Conservation (phyloP, 768 basidiomycete genomes). For the Leucosporidium scottii region DNA sequence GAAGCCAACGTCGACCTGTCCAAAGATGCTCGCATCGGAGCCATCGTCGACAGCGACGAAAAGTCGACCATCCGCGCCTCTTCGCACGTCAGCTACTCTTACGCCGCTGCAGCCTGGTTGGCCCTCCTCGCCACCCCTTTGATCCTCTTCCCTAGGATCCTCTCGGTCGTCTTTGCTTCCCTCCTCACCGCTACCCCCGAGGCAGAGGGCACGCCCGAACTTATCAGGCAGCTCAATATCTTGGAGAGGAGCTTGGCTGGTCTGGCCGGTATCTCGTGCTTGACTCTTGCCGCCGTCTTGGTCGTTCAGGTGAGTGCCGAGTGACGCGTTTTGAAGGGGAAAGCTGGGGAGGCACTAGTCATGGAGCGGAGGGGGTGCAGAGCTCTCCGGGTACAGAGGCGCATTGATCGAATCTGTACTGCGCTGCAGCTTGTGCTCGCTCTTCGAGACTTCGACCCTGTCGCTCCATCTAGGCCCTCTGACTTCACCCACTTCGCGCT, state of each 20-base stretch:
- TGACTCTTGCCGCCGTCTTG: constrained; percentile 7
- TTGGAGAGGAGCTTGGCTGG: constrained; percentile 20
- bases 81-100: constrained; percentile 5
- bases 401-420: no score
- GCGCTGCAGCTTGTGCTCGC: no score
- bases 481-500: no score
- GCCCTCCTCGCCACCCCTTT: constrained; percentile 13
- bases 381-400: no score
- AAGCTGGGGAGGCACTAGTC: no score
- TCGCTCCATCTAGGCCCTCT: no score
- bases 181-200: constrained; percentile 17
- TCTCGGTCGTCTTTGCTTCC: constrained; percentile 21
- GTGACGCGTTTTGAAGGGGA: neutral
- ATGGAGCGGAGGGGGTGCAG: no score
- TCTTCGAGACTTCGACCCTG: no score
- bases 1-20: neutral
- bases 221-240: constrained; percentile 17
- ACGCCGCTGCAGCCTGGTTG: constrained; percentile 13
- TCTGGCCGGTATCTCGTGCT: constrained; percentile 8
- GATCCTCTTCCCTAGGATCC: constrained; percentile 21
- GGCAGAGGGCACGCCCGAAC: constrained; percentile 5
- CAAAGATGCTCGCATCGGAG: neutral
- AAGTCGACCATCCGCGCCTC: neutral
- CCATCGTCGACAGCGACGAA: neutral
- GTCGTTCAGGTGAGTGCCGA: constrained; percentile 18